Conservation (phyloP, 495 filamentous ascomycete species). For the Aspergillus homomorphus region DNA sequence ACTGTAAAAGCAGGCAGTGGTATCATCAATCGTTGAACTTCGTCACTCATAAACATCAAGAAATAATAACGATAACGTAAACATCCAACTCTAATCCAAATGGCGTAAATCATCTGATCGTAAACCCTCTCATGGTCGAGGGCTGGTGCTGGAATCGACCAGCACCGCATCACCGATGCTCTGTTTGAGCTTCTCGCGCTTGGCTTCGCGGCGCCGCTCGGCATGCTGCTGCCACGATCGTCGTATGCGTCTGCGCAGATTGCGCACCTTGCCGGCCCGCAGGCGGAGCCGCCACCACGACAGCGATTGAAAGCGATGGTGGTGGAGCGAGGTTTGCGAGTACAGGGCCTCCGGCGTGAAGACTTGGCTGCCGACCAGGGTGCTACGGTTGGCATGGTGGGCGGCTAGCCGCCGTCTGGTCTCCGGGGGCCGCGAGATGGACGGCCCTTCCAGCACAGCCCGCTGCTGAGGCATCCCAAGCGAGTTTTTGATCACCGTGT, state of each 20-base stretch:
- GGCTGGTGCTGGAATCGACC: conserved; percentile 30
- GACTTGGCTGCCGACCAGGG: conserved; percentile 31
- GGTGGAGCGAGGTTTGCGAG: conserved; percentile 31
- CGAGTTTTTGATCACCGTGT: conserved; percentile 46
- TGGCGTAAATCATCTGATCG: conserved; percentile 1
- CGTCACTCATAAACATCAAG: conserved; percentile 14
- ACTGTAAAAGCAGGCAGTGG: not conserved
- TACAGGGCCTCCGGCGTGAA: conserved; percentile 27
- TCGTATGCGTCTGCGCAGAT: conserved; percentile 50
- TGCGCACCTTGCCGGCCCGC: conserved; percentile 52
- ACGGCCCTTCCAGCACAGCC: conserved; percentile 40
- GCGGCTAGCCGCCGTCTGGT: conserved; percentile 27
- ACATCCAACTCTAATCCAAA: conserved; percentile 10
- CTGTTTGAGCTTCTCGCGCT: conserved; percentile 61
- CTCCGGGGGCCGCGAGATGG: conserved; percentile 38
- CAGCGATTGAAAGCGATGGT: conserved; percentile 41
- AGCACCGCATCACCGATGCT: conserved; percentile 55
- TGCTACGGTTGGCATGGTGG: conserved; percentile 30
- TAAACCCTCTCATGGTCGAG: conserved; percentile 2
- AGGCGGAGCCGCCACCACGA: conserved; percentile 48
- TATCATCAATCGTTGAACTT: conserved; percentile 18
- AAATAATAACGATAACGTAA: conserved; percentile 21
- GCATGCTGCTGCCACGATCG: conserved; percentile 58
- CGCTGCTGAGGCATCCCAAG: conserved; percentile 54
- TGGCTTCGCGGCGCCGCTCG: conserved; percentile 54